phyloP scores from a whole-genome alignment of 176 grass and related monocot species.

The Bolboschoenus planiculmis region DNA sequence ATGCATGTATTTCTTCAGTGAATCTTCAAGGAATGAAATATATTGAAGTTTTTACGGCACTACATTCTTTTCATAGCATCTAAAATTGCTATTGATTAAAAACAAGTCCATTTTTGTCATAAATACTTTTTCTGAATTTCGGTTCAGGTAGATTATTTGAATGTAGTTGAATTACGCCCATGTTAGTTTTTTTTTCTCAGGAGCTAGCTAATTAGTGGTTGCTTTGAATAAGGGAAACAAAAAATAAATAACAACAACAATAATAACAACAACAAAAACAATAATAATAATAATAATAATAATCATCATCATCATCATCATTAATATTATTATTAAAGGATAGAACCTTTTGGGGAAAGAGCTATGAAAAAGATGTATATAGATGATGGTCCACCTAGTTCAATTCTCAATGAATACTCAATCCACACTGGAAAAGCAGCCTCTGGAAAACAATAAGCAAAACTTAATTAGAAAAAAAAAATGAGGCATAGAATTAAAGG shows the following conservation, averaged over 20 bases:
- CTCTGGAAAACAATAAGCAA: background rate
- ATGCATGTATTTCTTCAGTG: background rate
- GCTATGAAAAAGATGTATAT: background rate
- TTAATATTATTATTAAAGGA: too few species aligned
- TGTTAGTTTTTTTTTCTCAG: background rate
- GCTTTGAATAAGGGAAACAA: too few species aligned
- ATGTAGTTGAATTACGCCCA: background rate
- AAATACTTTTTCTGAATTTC: background rate
- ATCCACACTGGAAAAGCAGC: background rate
- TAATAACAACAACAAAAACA: too few species aligned
- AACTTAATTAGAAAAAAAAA: background rate
- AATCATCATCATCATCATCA: too few species aligned
- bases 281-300: too few species aligned
- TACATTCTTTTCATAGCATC: background rate
- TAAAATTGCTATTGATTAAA: too few species aligned
- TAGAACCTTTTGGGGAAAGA: background rate
- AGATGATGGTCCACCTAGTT: background rate
- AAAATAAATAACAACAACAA: too few species aligned
- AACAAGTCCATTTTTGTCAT: background rate
- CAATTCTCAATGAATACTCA: background rate
- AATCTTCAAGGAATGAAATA: background rate
- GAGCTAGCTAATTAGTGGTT: background rate
- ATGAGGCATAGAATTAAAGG: background rate
- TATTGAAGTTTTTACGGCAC: background rate
- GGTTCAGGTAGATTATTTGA: background rate